Percentiles rank a stretch among this genome's conserved stretches.
Conservation (phyloP, 2,329 filamentous ascomycete genomes). For the Furcasterigmium furcatum region DNA sequence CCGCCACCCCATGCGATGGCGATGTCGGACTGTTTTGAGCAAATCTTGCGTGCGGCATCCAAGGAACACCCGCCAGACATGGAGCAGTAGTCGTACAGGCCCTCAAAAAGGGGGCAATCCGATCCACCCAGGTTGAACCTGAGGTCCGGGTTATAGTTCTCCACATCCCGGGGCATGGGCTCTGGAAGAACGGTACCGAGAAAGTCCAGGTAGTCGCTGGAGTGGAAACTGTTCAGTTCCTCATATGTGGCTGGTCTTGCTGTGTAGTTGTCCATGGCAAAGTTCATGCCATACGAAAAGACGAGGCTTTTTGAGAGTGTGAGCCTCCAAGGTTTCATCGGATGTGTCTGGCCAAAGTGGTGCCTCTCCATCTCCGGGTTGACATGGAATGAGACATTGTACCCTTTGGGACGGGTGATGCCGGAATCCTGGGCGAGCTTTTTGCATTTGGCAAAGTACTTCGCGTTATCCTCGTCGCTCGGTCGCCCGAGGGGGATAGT, state of each 20-base stretch:
- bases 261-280: slow-evolving; percentile 93
- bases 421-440: slow-evolving; percentile 58
- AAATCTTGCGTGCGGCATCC: slow-evolving; percentile 86
- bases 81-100: slow-evolving; percentile 91
- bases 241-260: slow-evolving; percentile 81
- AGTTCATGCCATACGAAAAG: slow-evolving; percentile 91
- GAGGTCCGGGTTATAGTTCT: slow-evolving; percentile 58
- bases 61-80: slow-evolving; percentile 89
- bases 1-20: slow-evolving; percentile 98
- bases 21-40: slow-evolving; percentile 84
- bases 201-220: slow-evolving; percentile 86
- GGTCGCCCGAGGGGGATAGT: slow-evolving; percentile 45
- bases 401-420: slow-evolving; percentile 77
- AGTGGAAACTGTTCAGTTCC: slow-evolving; percentile 84
- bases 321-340: slow-evolving; percentile 98
- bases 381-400: slow-evolving; percentile 92
- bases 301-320: slow-evolving; percentile 94
- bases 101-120: slow-evolving; percentile 95
- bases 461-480: slow-evolving; percentile 51
- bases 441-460: slow-evolving; percentile 56
- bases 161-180: slow-evolving; percentile 60
- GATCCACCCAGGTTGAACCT: slow-evolving; percentile 86
- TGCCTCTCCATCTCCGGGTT: slow-evolving; percentile 94
- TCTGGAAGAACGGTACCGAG: slow-evolving; percentile 69
- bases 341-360: slow-evolving; percentile 94